Percentiles rank a stretch among this genome's conserved stretches.
phyloP scores from a whole-genome alignment of 2,329 filamentous ascomycete species.

The Botrytis fabae region DNA sequence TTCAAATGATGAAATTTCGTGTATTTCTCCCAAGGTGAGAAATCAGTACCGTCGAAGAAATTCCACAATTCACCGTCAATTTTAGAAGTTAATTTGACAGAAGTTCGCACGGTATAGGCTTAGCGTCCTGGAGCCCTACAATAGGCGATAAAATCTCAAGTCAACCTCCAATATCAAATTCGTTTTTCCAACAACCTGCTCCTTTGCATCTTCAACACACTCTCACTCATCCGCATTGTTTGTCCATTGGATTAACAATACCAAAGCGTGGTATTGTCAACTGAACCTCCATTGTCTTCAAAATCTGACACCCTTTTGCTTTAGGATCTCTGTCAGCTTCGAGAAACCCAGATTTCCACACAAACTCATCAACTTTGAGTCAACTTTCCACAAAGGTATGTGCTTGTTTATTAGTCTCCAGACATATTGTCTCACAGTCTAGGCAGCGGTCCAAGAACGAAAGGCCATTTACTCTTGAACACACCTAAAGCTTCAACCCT shows the following conservation, averaged over 20 bases:
- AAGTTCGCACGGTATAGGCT: neutral
- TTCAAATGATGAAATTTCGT: neutral
- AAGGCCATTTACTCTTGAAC: neutral
- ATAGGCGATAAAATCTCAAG: neutral
- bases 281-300: neutral
- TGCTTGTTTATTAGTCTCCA: rapidly evolving
- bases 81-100: neutral
- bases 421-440: rapidly evolving
- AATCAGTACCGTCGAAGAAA: too few species aligned
- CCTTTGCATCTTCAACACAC: neutral
- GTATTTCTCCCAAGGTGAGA: neutral
- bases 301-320: neutral
- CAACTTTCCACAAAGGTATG: neutral
- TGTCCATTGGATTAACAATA: neutral
- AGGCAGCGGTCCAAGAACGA: neutral
- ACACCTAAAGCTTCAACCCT: neutral
- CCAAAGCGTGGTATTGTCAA: neutral
- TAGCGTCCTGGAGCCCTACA: neutral
- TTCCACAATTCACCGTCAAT: neutral
- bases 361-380: neutral
- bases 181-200: neutral
- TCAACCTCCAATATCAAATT: neutral
- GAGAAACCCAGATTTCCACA: neutral
- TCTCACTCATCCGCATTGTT: neutral
- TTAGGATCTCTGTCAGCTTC: neutral